These are phyloP conservation scores for Haplosporangium gracile DNA, from an alignment of 192 early-diverging fungal genomes.

Conservation along the genomic window DNA sequence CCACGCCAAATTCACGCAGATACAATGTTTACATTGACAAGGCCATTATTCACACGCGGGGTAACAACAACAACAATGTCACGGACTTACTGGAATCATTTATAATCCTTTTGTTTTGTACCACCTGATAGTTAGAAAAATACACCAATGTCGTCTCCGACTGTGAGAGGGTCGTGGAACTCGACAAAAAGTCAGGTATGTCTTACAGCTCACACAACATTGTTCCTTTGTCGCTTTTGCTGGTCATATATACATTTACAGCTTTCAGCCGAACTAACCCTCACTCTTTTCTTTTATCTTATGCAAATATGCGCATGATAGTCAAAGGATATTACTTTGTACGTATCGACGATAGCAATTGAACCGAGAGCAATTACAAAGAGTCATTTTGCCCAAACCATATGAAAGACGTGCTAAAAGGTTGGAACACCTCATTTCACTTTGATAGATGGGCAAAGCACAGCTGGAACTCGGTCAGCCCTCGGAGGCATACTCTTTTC, in stretches of 20 bases:
- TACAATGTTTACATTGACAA: not conserved
- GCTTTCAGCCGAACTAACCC: not conserved
- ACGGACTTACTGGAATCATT: not conserved
- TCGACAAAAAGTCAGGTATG: conserved; percentile 72
- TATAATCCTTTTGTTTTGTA: not conserved
- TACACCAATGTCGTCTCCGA: conserved; percentile 72
- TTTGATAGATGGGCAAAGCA: conserved; percentile 44
- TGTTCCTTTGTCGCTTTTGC: not conserved
- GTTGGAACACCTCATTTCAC: conserved; percentile 1
- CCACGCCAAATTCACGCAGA: not conserved
- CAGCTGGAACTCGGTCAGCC: conserved; percentile 63
- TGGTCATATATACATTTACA: too few relatives aligned
- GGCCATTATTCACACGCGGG: not conserved
- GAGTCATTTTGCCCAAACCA: not conserved
- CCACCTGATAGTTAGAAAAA: conserved; percentile 60
- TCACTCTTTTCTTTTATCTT: not conserved
- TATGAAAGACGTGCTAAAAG: not conserved
- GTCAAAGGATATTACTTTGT: conserved; percentile 82
- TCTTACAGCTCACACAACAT: not conserved
- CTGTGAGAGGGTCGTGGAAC: conserved; percentile 72
- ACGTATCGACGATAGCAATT: conserved; percentile 18
- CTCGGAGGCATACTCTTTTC: conserved; percentile 54
- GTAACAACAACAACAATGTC: too few relatives aligned
- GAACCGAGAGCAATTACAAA: not conserved
- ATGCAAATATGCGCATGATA: conserved; percentile 22